phyloP scores from a whole-genome alignment of 2,329 filamentous ascomycete genomes.

The Aspergillus persii region DNA sequence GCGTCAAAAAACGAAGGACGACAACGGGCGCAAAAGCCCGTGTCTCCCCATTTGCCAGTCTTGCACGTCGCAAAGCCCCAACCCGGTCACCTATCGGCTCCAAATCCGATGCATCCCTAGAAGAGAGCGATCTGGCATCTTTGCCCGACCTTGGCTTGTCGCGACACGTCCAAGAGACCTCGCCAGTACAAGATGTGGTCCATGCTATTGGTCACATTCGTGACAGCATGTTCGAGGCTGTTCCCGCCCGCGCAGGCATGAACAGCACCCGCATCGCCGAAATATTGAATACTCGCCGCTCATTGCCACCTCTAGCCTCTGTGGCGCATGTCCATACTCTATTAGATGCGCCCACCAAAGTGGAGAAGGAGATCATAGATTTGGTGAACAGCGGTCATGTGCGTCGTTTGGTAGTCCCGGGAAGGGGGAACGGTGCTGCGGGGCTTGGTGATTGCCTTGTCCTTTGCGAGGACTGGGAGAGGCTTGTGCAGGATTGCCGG shows the following conservation, averaged over 20 bases:
- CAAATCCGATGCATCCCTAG: slow-evolving; percentile 14
- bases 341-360: slow-evolving; percentile 54
- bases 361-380: slow-evolving; percentile 58
- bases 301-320: slow-evolving; percentile 58
- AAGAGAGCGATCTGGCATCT: slow-evolving; percentile 33
- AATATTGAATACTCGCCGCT: slow-evolving; percentile 55
- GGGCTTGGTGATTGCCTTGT: slow-evolving; percentile 60
- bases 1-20: slow-evolving; percentile 42
- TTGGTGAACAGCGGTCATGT: slow-evolving; percentile 51
- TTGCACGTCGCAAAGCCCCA: slow-evolving; percentile 42
- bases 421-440: slow-evolving; percentile 55
- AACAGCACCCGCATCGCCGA: slow-evolving; percentile 60
- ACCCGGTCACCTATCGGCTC: slow-evolving; percentile 23
- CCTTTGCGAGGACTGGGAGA: slow-evolving; percentile 53
- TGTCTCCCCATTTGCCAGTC: slow-evolving; percentile 41
- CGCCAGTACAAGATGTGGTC: slow-evolving; percentile 48
- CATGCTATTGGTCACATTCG: slow-evolving; percentile 55
- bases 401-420: slow-evolving; percentile 55
- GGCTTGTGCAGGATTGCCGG: slow-evolving; percentile 35
- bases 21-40: slow-evolving; percentile 26
- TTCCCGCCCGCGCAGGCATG: slow-evolving; percentile 60
- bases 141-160: slow-evolving; percentile 54
- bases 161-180: slow-evolving; percentile 47
- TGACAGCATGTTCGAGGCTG: slow-evolving; percentile 53
- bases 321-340: slow-evolving; percentile 61